Percentiles rank a stretch among this genome's conserved stretches.
These are phyloP conservation scores for Ophiostoma novo-ulmi DNA, from an alignment of 2,329 filamentous ascomycete species.

Conservation along the genomic window DNA sequence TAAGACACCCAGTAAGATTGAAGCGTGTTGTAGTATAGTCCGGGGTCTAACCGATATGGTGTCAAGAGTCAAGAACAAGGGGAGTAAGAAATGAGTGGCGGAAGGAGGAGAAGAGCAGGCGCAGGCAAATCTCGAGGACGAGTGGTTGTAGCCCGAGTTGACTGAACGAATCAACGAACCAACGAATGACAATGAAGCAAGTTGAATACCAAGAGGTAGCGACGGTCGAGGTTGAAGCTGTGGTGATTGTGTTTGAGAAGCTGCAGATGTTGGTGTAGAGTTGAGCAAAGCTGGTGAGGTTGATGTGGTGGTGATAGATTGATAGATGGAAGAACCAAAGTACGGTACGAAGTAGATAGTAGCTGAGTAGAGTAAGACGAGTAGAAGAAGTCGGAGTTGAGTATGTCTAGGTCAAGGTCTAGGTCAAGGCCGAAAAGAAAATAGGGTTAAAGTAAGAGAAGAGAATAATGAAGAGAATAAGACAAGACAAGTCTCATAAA, in stretches of 20 bases:
- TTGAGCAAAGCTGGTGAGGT: not conserved
- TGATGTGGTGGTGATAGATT: not conserved
- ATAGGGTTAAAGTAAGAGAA: not conserved
- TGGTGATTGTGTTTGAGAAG: not conserved
- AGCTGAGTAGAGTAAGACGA: not conserved
- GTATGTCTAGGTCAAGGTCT: not conserved
- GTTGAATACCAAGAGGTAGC: not conserved
- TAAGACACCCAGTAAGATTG: not conserved
- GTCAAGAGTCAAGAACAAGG: not conserved
- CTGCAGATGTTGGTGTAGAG: not conserved
- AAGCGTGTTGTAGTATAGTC: not conserved
- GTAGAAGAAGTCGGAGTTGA: slow-evolving; percentile 1
- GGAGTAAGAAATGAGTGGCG: not conserved
- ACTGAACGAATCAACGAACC: not conserved
- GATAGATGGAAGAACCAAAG: not conserved
- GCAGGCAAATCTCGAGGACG: not conserved
- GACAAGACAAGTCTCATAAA: slow-evolving; percentile 5
- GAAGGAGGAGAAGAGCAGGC: not conserved
- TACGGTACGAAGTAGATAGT: not conserved
- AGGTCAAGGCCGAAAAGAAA: not conserved
- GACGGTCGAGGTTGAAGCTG: not conserved
- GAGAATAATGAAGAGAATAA: slow-evolving; percentile 5
- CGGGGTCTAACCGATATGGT: not conserved
- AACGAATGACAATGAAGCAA: not conserved
- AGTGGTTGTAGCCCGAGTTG: not conserved